Evolutionary conservation across 2,329 filamentous ascomycete species (phyloP), one percentile per base, ranked within the genome.

Genomic region (Aspergillus sp.): DNA sequence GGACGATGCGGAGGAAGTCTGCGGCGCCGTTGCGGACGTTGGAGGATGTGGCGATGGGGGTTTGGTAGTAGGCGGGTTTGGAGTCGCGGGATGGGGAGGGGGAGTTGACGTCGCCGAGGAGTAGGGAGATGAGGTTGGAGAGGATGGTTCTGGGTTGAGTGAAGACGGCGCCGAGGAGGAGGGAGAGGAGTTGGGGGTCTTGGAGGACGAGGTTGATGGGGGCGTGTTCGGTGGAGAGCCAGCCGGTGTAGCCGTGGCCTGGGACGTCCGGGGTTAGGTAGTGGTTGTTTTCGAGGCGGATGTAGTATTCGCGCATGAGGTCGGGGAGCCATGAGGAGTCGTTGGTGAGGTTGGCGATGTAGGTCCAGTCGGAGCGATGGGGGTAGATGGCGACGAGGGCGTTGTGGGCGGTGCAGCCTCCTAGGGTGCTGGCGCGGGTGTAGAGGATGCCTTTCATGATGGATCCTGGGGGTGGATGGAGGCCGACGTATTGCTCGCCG

Each of bases 321-420:
- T 75, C 73, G 0, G 85, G 75, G 0, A 77, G 73, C 86, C 87
- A 89, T 0, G 83, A 84, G 2, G 72, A 65, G 66, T 90, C 87
- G 3, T 86, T 86, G 2, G 87, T 89, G 27, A 88, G 67, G 11
- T 74, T 72, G 3, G 81, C 82, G 58, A 89, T 83, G 66, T 83
- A 74, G 49, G 86, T 78, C 74, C 84, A 89, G 71, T 89, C 87
- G 27, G 80, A 82, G 50, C 83, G 78, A 59, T 85, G 81, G 0
- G 87, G 86, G 61, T 86, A 82, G 25, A 88, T 77, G 15, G 82
- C 79, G 52, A 89, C 83, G 48, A 87, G 73, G 6, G 85, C 86
- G 48, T 88, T 86, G 73, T 90, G 87, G 5, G 83, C 81, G 1
- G 84, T 82, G 71, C 85, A 87, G 4, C 85, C 85, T 55, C 85